phyloP scores from a whole-genome alignment of 257 asterid species.

The Asclepias syriaca region DNA sequence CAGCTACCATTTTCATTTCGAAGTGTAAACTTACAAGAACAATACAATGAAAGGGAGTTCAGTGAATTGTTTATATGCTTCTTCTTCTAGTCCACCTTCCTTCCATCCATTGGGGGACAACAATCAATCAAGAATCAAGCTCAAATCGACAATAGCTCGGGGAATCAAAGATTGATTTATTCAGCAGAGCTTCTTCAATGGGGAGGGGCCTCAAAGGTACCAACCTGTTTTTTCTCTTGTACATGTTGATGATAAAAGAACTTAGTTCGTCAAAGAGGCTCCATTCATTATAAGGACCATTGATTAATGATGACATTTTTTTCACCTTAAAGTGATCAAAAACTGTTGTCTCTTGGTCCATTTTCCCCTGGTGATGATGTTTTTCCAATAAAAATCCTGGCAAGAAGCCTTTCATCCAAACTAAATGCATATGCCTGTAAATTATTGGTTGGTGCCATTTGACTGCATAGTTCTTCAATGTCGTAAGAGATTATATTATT shows the following conservation, averaged over 20 bases:
- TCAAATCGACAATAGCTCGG: not conserved
- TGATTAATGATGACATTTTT: not conserved
- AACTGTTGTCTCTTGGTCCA: not conserved
- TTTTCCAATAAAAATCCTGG: not conserved
- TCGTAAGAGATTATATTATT: not conserved
- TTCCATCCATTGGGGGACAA: not conserved
- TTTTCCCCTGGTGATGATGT: not conserved
- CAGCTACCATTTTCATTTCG: constrained; percentile 58
- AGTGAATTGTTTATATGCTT: constrained; percentile 9
- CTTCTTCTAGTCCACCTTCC: not conserved
- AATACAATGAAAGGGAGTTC: constrained; percentile 40
- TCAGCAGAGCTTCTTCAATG: not conserved
- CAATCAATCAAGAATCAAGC: not conserved
- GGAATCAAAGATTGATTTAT: not conserved
- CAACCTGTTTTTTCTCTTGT: constrained; percentile 7
- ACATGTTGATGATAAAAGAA: not conserved
- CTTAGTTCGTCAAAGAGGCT: constrained; percentile 1
- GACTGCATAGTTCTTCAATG: constrained; percentile 8
- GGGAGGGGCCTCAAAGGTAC: constrained; percentile 4
- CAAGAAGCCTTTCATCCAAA: constrained; percentile 4
- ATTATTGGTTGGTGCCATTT: constrained; percentile 1
- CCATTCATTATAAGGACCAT: not conserved
- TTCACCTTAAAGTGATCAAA: not conserved
- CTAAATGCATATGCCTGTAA: constrained; percentile 3
- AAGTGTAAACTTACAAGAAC: constrained; percentile 68